Base-by-base conservation (phyloP, 2,329 filamentous ascomycete species). In the Colletotrichum sp. region DNA sequence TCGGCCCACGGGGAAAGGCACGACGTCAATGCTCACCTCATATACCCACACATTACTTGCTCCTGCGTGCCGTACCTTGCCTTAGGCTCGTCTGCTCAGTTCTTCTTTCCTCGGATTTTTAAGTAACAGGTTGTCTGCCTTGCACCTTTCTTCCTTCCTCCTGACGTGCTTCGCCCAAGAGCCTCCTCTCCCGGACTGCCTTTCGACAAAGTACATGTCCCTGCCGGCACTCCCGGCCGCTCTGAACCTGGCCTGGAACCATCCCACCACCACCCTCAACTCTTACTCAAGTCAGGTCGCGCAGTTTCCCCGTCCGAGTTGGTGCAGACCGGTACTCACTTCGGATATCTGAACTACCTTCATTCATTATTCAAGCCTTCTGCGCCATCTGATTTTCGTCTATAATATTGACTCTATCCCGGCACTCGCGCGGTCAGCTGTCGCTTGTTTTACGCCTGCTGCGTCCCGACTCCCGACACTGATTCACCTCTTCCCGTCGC, bases 281-380 rank as follows among this genome's bases (percentile, higher is more conserved):
- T 24, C 52, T 13, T 36, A 30, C 52, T 21, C 71, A 55, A 39
- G 36, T 73, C n/a, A 36, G 68, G 39, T 44, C 71, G 60, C 30
- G 72, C 72, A 66, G 60, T 36, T 36, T 72, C 49, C 49, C 18
- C 60, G 72, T 75, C 72, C 72, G 49, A 75, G 72, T 52, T 75
- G 52, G 28, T 72, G 49, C 72, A 66, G 30, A 24, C 55, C 39
- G 21, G 62, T 24, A 9, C 32, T 34, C 15, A 24, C 21, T 24
- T 68, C 30, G 24, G 49, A 36, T 57, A 57, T 68, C 28, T 21
- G 44, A 57, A 55, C 9, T 57, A n/a, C 44, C 65, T 57, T 13
- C 44, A 55, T 34, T 36, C 49, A 68, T 68, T 68, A 59, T 68
- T 59, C 65, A 21, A 57, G 28, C 44, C 62, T 26, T 68, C 30